Base-by-base conservation (phyloP, 176 grass and related monocot species). In the Hyparrhenia diplandra region DNA sequence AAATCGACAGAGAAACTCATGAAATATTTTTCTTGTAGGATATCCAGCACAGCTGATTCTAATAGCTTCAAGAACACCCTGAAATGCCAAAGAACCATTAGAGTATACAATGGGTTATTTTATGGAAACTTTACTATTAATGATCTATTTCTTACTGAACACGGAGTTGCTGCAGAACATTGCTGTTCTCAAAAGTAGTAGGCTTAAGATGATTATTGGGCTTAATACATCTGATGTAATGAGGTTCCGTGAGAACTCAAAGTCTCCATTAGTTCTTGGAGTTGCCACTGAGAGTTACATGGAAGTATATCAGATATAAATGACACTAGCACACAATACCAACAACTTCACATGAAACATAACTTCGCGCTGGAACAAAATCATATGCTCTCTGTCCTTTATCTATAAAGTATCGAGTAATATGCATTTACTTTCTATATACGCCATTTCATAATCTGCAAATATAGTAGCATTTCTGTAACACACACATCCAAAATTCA, bases 31-130 rank as follows among this genome's bases (percentile, higher is more conserved):
- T 80, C 91, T 83, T 81, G 94, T 97, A 75, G 94, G 94, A 88
- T 94, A 97, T 88, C 94, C 94, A 87, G 88, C 91, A 90, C 94
- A 97, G 57, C 94, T 97, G 73, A 97, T 97, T 79, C 91, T 90
- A 73, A 97, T 97, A 79, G 94, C 91, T 92, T 97, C 94, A 84
- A 97, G 91, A 80, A 97, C 94, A 92, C 94, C 94, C 94, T 97
- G 74, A 63, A 88, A 80, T 76, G 16, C 64, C 31, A n/a, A 87
- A 28, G 8, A 65, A 45, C 17, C 16, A 46, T 83, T 71, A 82
- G 42, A 80, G 28, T 59, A 78, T 72, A 73, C 45, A 45, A 51
- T 27, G 14, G 10, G 34, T 43, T 2, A 6, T 70, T 75, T 13
- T 81, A 30, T 37, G 21, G 13, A 66, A 75, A 72, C 27, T 57